Base-by-base conservation (phyloP, 2,329 filamentous ascomycete species). In the Aspergillus floridensis region DNA sequence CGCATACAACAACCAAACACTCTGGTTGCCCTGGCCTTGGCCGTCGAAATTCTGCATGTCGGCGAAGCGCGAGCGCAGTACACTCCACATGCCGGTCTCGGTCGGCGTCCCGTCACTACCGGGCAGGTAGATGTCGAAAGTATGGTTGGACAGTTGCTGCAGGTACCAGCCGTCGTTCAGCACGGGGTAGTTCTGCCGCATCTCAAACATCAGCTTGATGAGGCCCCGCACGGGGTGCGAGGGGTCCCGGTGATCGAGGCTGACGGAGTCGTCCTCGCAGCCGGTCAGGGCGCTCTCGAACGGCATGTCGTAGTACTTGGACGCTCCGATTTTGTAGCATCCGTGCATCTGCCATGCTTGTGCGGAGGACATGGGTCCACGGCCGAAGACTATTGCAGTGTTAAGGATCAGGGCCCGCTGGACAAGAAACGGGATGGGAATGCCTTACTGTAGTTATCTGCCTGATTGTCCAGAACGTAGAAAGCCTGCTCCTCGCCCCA, bases 401-500 rank as follows among this genome's bases (percentile, higher is more conserved):
- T 54, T 21, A 54, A 26, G 38, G 10, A 32, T 3, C 1, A 22
- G 53, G 11, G 14, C 22, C 22, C 4, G 4, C 1, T 19, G 12
- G 38, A 19, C 3, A 16, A 5, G 6, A 19, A n/a, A 6, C 5
- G n/a, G 12, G 8, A 29, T 8, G n/a, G 12, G n/a, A 14, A 46
- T 16, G 24, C 3, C 53, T 48, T 55, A 55, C 53, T 80, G 66
- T 88, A 88, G 65, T 88, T 87, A 58, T 76, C 74, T 3, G 85
- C 85, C 1, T 85, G 86, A 61, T 83, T 86, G 67, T 88, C 86
- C 2, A 88, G 74, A 0, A 86, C 72, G 63, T 88, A 88, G 59
- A 84, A 85, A 0, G 81, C 82, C 71, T 88, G 86, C 67, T 88
- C 86, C 66, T 88, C 86, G 19, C 86, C 86, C 82, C 84, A 88